phyloP scores from a whole-genome alignment of 2,329 filamentous ascomycete genomes.

The Parastagonospora avenae region DNA sequence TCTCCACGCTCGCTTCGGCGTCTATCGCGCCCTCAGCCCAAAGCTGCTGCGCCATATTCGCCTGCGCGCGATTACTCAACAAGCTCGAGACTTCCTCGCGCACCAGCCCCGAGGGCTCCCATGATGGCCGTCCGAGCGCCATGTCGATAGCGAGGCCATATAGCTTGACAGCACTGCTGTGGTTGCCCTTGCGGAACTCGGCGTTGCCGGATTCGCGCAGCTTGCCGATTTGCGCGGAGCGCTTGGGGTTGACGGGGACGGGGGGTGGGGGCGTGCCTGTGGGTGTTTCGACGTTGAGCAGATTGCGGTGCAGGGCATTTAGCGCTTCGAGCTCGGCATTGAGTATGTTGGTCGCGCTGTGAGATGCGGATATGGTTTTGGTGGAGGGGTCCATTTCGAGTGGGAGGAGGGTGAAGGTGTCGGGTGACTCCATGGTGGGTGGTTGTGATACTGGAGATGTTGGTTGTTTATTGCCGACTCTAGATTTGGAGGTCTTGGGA shows the following conservation, averaged over 20 bases:
- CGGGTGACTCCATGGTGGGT: slow-evolving; percentile 46
- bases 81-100: slow-evolving; percentile 82
- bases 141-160: slow-evolving; percentile 90
- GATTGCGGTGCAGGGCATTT: slow-evolving; percentile 76
- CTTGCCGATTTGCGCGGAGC: slow-evolving; percentile 84
- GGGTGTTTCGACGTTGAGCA: slow-evolving; percentile 69
- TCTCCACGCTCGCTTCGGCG: slow-evolving; percentile 85
- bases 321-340: slow-evolving; percentile 66
- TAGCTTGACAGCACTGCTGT: slow-evolving; percentile 75
- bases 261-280: slow-evolving; percentile 79
- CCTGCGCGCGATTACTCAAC: slow-evolving; percentile 87
- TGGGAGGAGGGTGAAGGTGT: slow-evolving; percentile 81
- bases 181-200: slow-evolving; percentile 77
- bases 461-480: not conserved
- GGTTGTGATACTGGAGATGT: slow-evolving; percentile 4
- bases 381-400: slow-evolving; percentile 80
- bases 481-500: not conserved
- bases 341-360: slow-evolving; percentile 47
- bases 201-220: slow-evolving; percentile 86
- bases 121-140: slow-evolving; percentile 79
- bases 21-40: slow-evolving; percentile 91
- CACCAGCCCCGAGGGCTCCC: slow-evolving; percentile 85
- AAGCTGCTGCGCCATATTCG: slow-evolving; percentile 77
- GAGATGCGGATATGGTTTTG: slow-evolving; percentile 68
- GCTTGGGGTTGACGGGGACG: slow-evolving; percentile 90